Base-by-base conservation (phyloP, 331 rosid genomes). In the Acacia concinna region DNA sequence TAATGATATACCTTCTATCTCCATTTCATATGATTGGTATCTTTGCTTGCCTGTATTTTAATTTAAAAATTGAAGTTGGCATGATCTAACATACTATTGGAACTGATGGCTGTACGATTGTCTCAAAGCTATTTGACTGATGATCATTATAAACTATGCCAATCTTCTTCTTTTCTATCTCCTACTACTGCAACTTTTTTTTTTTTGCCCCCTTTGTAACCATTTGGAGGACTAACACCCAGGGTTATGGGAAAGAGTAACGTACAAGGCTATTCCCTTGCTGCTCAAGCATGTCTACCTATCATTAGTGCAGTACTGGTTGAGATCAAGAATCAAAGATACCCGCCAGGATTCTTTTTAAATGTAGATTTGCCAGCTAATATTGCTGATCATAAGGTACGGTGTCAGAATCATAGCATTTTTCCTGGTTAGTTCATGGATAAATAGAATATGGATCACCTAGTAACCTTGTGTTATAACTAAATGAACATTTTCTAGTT, bases 331-430 rank as follows among this genome's bases (percentile, higher is more conserved):
- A 86, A 79, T 60, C 80, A 77, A 70, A 72, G 86, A 60, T 87
- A 73, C 81, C 88, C 90, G 11, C 84, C 30, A 41, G 31, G 67
- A 63, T 90, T 86, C 71, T 92, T 92, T 77, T 70, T 92, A 79
- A 92, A 92, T 73, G 66, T 90, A 27, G 93, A 92, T 88, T 82
- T 90, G 66, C 94, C 74, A 6, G 74, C 56, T 69, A 30, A 89
- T 84, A 87, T 88, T 74, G 87, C 91, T 49, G 86, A 84, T 75
- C 93, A 93, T 80, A 93, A 86, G 94, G 99, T 96, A 88, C 34
- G 18, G 21, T 69, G 4, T 23, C 75, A 57, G 37, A 7, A 18
- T 66, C 34, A 38, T 57, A 66, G 60, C 60, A 67, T 76, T 82
- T 76, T 73, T 49, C 15, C 14, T 66, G 60, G 59, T 69, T 78